A percentile compares a stretch with the other conserved stretches of the same genome.
These are phyloP conservation scores for Sugiyamaella mastotermitis DNA, from an alignment of 805 yeast genomes.

Conservation along the genomic window DNA sequence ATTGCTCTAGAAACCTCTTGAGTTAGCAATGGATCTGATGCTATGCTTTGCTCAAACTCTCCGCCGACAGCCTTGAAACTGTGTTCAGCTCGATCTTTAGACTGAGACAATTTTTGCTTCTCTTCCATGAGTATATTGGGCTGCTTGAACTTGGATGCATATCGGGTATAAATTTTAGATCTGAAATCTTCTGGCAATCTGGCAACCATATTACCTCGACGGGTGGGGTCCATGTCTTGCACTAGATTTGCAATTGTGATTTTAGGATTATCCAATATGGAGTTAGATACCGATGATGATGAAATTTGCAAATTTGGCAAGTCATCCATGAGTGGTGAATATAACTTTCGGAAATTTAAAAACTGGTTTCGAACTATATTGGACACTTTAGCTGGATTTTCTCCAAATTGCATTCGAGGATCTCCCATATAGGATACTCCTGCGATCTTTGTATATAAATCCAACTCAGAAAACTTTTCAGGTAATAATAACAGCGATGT, in stretches of 20 bases:
- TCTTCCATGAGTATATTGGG: neutral
- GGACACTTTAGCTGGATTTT: constrained; percentile 79
- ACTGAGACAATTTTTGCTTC: neutral
- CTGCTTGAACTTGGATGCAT: constrained; percentile 7
- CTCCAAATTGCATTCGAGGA: constrained; percentile 80
- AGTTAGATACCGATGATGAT: constrained; percentile 13
- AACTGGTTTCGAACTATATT: constrained; percentile 82
- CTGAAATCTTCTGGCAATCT: constrained; percentile 48
- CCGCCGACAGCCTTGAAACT: constrained; percentile 18
- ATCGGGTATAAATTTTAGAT: constrained; percentile 32
- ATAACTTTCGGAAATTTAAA: constrained; percentile 60
- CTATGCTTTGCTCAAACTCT: constrained; percentile 38
- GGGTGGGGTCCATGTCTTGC: constrained; percentile 32
- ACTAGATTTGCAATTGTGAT: constrained; percentile 21
- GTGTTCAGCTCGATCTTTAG: neutral
- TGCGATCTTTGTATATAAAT: constrained; percentile 71
- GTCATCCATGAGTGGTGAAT: constrained; percentile 54
- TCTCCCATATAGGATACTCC: constrained; percentile 85
- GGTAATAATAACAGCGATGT: constrained; percentile 54
- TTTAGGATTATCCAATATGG: constrained; percentile 1
- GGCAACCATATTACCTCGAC: constrained; percentile 38
- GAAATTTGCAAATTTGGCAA: constrained; percentile 33
- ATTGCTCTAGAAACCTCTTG: constrained; percentile 37
- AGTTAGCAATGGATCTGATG: constrained; percentile 36
- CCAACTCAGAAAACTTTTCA: constrained; percentile 47